Conservation (phyloP, 1,284 basidiomycete species). For the Retiboletus flavoniger region DNA sequence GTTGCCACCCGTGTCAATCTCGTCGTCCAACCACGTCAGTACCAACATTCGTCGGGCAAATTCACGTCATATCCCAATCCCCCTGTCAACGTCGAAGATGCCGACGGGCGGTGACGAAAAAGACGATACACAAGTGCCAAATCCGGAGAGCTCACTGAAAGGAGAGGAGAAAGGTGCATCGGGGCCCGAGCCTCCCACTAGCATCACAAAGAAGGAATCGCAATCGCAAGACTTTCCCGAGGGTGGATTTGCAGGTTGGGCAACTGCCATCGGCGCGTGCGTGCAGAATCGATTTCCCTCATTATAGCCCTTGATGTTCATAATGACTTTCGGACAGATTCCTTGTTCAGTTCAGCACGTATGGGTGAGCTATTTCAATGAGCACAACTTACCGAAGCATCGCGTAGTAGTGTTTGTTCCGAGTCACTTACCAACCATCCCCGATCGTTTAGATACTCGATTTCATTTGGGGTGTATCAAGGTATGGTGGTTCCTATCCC, state of each 20-base stretch:
- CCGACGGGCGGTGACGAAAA: conserved; percentile 1
- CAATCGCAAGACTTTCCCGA: conserved; percentile 22
- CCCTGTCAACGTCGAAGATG: background rate
- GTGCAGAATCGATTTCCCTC: conserved; percentile 3
- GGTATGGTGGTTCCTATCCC: conserved; percentile 23
- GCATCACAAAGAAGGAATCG: background rate
- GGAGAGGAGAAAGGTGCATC: background rate
- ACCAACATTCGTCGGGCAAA: background rate
- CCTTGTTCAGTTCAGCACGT: conserved; percentile 38
- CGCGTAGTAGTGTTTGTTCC: background rate
- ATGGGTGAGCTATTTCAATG: conserved; percentile 32
- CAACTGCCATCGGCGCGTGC: conserved; percentile 32
- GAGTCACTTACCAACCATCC: background rate
- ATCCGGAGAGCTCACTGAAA: background rate
- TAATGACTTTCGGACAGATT: conserved; percentile 18
- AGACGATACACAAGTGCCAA: background rate
- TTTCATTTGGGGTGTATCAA: conserved; percentile 46
- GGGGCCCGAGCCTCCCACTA: background rate
- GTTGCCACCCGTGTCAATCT: no score
- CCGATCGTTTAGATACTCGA: conserved; percentile 32
- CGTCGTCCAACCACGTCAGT: no score
- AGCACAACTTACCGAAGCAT: background rate
- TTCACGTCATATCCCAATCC: background rate
- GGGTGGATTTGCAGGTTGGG: conserved; percentile 31
- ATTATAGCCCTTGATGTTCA: background rate